Evolutionary conservation across 495 filamentous ascomycete species (phyloP).

Genomic region (Neurospora sp.): DNA sequence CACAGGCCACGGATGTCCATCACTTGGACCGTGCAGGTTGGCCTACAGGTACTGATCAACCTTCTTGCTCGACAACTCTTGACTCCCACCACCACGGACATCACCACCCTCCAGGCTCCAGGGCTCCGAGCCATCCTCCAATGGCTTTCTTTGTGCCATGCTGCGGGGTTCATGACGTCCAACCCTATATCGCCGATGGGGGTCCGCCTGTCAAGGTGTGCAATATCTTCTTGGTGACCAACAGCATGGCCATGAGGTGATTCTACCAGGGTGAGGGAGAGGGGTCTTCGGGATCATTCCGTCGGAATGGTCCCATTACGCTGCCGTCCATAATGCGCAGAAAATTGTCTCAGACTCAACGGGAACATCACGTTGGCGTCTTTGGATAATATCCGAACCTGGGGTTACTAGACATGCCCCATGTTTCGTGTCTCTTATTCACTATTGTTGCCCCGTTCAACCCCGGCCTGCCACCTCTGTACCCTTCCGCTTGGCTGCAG

Average conservation of each 20-base stretch:
- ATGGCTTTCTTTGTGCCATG: background rate
- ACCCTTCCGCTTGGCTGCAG: background rate
- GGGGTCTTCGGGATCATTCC: background rate
- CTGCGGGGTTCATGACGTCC: background rate
- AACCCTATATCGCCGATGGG: background rate
- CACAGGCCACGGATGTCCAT: background rate
- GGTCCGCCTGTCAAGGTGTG: background rate
- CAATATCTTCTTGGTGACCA: background rate
- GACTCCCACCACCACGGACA: background rate
- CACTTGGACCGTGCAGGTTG: background rate
- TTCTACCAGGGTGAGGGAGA: background rate
- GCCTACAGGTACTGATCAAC: background rate
- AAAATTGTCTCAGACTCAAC: background rate
- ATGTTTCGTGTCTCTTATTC: background rate
- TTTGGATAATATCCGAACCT: background rate
- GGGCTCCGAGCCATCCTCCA: background rate
- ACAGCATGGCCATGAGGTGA: background rate
- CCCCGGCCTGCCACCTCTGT: too few species aligned
- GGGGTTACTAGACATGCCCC: background rate
- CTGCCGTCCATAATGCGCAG: background rate
- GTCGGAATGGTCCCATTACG: background rate
- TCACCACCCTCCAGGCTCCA: background rate
- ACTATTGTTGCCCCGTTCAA: background rate
- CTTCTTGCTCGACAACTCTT: background rate
- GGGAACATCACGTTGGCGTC: background rate